phyloP scores from a whole-genome alignment of 805 yeast species.

The Metschnikowia amazonensis region DNA sequence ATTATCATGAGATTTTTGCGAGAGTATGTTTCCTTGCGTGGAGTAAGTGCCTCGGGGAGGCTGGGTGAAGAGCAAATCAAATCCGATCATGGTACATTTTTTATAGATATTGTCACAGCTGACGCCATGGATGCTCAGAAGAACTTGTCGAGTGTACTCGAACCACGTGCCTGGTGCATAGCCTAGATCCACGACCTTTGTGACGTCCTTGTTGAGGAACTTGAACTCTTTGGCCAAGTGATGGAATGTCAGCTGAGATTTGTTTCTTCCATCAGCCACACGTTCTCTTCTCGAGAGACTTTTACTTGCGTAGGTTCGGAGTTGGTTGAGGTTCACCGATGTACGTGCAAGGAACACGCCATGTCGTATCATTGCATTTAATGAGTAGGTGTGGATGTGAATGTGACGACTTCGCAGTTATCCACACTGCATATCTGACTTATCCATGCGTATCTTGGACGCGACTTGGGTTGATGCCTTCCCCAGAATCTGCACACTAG shows the following conservation, averaged over 20 bases:
- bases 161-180: constrained; percentile 42
- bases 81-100: constrained; percentile 36
- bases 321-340: not conserved
- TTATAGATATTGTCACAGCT: constrained; percentile 25
- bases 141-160: constrained; percentile 25
- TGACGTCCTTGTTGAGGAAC: constrained; percentile 25
- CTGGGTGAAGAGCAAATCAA: constrained; percentile 63
- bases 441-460: too few relatives aligned
- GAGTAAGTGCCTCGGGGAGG: constrained; percentile 81
- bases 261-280: constrained; percentile 23
- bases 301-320: constrained; percentile 1
- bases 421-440: too few relatives aligned
- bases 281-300: constrained; percentile 14
- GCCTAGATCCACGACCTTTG: constrained; percentile 38
- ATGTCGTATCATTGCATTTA: constrained; percentile 1
- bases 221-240: constrained; percentile 27
- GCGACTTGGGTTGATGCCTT: not conserved
- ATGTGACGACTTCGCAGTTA: not conserved
- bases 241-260: constrained; percentile 24
- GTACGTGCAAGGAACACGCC: not conserved
- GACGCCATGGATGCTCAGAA: constrained; percentile 29
- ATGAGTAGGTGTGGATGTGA: not conserved
- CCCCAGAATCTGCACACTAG: too few relatives aligned
- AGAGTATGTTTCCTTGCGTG: constrained; percentile 84
- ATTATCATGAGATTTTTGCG: constrained; percentile 24